Evolutionary conservation across 2,329 filamentous ascomycete genomes (phyloP).

Genomic region (Cladophialophora yegresii): DNA sequence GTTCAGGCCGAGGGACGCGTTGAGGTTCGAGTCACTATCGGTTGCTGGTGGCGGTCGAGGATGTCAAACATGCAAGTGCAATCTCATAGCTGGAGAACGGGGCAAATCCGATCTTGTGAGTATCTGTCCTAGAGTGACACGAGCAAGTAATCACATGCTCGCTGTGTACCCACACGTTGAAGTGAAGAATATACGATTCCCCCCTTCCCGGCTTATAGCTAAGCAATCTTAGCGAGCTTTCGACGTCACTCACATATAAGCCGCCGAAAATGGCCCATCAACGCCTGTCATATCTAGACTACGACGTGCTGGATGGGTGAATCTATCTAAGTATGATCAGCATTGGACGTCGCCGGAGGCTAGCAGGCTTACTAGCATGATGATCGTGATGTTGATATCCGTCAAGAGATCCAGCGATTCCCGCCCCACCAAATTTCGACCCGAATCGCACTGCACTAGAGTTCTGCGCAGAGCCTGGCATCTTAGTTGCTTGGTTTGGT

Average conservation of each 20-base stretch:
- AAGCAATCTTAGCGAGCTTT: no score
- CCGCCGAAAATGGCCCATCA: neutral
- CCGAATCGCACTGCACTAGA: slow-evolving; percentile 11
- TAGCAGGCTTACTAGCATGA: slow-evolving; percentile 8
- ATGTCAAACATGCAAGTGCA: neutral
- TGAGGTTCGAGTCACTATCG: neutral
- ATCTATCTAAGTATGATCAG: slow-evolving; percentile 2
- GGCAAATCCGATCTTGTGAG: neutral
- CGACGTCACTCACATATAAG: neutral
- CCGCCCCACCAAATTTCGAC: slow-evolving; percentile 15
- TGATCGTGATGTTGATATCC: slow-evolving; percentile 10
- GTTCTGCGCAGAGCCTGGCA: slow-evolving; percentile 5
- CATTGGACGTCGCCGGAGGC: neutral
- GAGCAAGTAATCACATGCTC: neutral
- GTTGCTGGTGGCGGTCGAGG: neutral
- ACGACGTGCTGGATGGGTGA: neutral
- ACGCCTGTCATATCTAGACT: slow-evolving; percentile 3
- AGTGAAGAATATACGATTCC: neutral
- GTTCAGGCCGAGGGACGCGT: neutral
- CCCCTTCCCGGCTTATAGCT: neutral
- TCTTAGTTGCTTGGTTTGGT: slow-evolving; percentile 7
- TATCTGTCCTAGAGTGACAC: neutral
- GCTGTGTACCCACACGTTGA: neutral
- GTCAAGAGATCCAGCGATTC: slow-evolving; percentile 13
- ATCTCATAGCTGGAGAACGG: neutral